Conservation (phyloP, 495 filamentous ascomycete species). For the Pyrenula massariospora region DNA sequence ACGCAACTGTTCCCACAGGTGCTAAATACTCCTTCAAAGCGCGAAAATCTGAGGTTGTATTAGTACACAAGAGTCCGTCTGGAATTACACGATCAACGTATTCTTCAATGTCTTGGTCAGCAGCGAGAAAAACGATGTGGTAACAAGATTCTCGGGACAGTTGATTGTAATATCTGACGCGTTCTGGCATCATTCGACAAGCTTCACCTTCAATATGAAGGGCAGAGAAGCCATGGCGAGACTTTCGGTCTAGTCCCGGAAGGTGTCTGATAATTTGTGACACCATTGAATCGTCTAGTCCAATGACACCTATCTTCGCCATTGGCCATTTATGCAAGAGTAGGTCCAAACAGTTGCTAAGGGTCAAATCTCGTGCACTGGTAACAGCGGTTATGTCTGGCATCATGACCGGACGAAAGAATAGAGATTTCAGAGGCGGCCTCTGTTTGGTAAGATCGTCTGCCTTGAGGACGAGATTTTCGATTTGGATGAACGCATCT, state of each 20-base stretch:
- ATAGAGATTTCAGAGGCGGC: not conserved
- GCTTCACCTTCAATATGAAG: not conserved
- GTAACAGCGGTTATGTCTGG: not conserved
- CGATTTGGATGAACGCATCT: not conserved
- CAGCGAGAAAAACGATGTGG: not conserved
- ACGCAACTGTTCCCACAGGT: not conserved
- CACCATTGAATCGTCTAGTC: not conserved
- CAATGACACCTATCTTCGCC: not conserved
- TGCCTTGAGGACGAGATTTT: not conserved
- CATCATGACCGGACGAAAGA: not conserved
- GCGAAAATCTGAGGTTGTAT: not conserved
- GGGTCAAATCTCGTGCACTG: not conserved
- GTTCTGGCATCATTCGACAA: not conserved
- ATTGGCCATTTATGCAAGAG: not conserved
- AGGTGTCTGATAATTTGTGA: not conserved
- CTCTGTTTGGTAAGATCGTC: not conserved
- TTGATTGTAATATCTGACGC: not conserved
- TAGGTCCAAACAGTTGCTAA: not conserved
- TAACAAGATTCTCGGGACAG: not conserved
- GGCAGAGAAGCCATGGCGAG: not conserved
- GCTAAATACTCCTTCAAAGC: not conserved
- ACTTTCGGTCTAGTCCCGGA: not conserved
- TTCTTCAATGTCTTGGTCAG: not conserved
- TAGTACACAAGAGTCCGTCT: not conserved
- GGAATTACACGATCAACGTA: not conserved